Conservation (phyloP, 192 early-diverging fungal species). For the Neocallimastix lanati region DNA sequence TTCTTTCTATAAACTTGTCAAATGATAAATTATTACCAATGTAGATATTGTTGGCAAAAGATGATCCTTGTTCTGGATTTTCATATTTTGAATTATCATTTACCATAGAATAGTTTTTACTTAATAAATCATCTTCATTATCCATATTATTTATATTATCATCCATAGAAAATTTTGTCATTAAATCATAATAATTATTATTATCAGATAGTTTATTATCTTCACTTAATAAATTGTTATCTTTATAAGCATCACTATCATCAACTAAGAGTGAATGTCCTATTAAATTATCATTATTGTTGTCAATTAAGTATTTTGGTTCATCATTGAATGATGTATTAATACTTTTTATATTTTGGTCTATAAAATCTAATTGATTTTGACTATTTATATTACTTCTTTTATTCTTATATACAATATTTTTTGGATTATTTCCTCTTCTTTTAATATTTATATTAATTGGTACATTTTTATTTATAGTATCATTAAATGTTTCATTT, state of each 20-base stretch:
- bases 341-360: neutral
- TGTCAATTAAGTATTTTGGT: neutral
- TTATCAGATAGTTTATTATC: neutral
- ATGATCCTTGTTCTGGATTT: neutral
- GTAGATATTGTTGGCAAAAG: neutral
- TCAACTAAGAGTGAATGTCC: neutral
- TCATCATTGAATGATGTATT: neutral
- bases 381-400: neutral
- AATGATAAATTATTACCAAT: neutral
- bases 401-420: neutral
- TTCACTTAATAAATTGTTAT: neutral
- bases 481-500: neutral
- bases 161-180: neutral
- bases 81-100: neutral
- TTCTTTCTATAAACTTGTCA: neutral
- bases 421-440: neutral
- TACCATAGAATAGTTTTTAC: neutral
- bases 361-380: neutral
- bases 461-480: too few species aligned
- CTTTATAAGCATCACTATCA: neutral
- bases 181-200: neutral
- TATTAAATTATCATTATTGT: neutral
- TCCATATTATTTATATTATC: neutral
- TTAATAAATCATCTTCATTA: too few species aligned
- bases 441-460: neutral